A percentile compares a stretch with the other conserved stretches of the same genome.
Conservation (phyloP, 148 eudicot species). For the Diospyros kaki region DNA sequence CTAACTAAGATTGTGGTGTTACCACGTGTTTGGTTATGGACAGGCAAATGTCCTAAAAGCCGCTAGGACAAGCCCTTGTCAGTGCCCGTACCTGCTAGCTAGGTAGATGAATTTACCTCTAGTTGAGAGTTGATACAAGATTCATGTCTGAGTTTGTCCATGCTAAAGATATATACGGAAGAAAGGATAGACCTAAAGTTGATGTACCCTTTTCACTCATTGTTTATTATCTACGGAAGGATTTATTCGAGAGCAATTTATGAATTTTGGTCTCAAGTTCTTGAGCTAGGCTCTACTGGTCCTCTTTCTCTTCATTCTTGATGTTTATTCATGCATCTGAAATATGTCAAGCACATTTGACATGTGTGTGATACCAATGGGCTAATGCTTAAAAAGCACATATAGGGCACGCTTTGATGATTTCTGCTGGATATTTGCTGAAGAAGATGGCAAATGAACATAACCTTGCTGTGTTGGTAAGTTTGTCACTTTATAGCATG, state of each 20-base stretch:
- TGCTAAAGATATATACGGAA: neutral
- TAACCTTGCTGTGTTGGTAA: slow-evolving; percentile 66
- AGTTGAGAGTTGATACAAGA: slow-evolving; percentile 3
- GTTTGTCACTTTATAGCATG: slow-evolving; percentile 12
- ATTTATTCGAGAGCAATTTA: too few relatives aligned
- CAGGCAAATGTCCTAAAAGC: neutral
- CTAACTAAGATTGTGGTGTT: too few relatives aligned
- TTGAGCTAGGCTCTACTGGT: too few relatives aligned
- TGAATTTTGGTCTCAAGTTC: too few relatives aligned
- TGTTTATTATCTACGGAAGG: too few relatives aligned
- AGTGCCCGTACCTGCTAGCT: neutral
- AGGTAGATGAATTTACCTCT: neutral
- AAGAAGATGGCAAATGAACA: slow-evolving; percentile 77
- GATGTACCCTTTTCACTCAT: neutral
- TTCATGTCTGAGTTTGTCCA: neutral
- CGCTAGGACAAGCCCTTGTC: neutral
- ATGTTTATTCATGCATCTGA: neutral
- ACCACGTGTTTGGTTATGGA: neutral
- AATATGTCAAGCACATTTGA: neutral
- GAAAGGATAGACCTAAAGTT: neutral
- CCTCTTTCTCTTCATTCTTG: too few relatives aligned
- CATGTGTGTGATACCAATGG: neutral
- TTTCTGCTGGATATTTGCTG: slow-evolving; percentile 66
- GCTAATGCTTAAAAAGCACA: slow-evolving; percentile 17
- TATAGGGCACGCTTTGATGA: slow-evolving; percentile 84